phyloP scores from a whole-genome alignment of 2,329 filamentous ascomycete genomes.

The Curvularia hawaiiensis region DNA sequence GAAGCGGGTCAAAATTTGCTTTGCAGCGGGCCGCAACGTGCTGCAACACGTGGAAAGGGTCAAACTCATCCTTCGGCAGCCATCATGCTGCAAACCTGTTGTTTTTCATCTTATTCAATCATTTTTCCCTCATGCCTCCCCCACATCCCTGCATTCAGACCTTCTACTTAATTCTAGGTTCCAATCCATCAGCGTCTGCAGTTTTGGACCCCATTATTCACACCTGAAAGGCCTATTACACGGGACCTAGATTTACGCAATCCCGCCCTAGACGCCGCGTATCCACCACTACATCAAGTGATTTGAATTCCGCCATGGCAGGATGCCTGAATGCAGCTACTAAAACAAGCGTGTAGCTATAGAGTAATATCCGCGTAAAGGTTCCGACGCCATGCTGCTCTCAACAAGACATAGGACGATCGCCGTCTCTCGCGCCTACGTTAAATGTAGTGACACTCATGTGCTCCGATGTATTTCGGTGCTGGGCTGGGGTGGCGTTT shows the following conservation, averaged over 20 bases:
- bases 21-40: conserved; percentile 1
- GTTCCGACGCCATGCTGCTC: background rate
- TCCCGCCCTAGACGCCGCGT: background rate
- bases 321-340: background rate
- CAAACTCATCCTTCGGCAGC: background rate
- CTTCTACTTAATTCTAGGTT: background rate
- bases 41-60: conserved; percentile 3
- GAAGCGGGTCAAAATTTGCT: background rate
- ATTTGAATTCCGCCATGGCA: conserved; percentile 3
- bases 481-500: background rate
- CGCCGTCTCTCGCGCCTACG: background rate
- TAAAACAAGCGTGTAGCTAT: conserved; percentile 5
- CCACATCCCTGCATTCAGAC: background rate
- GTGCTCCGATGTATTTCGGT: background rate
- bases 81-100: background rate
- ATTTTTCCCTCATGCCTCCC: background rate
- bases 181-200: background rate
- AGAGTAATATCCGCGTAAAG: background rate
- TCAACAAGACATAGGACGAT: background rate
- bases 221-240: background rate
- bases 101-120: background rate
- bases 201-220: background rate
- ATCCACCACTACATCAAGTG: conserved; percentile 1
- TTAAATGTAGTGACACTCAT: conserved; percentile 1
- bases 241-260: background rate